Base-by-base conservation (phyloP, 306 rosid species). In the Crataegus laevigata region DNA sequence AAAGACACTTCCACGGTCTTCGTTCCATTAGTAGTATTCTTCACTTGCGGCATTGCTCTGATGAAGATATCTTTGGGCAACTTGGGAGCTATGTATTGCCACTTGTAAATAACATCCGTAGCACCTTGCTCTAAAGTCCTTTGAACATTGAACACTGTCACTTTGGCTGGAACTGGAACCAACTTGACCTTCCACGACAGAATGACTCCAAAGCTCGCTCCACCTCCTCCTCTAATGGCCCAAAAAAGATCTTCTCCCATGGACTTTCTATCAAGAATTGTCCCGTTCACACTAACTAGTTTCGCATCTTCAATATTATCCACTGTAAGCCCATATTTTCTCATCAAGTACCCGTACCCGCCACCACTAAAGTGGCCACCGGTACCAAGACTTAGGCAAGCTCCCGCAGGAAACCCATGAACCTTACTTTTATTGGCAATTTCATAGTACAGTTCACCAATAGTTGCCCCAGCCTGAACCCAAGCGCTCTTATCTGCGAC, bases 181-280 rank as follows among this genome's bases (percentile, higher is more conserved):
- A 92, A 57, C 38, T 83, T 84, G 57, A 90, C 79, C 76, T 87
- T 90, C 96, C 96, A 92, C 73, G 85, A 77, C 4, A 88, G 82
- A 57, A 87, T 84, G 21, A 89, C 71, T 8, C 92, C 94, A 68
- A 89, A 86, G 73, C 91, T 87, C 0, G 87, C 94, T 13, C 89
- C 94, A 2, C 96, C 94, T 5, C 96, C 92, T 19, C 96, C 94
- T 77, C 90, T 83, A 65, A 91, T 89, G 0, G 96, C 92, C 96
- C 94, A 91, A 75, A 91, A 89, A 0, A 91, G 45, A 30, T 86
- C 94, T 25, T 91, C 94, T 25, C 89, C 92, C 93, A 88, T 92
- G 73, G 83, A 75, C 55, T 34, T 50, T 73, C 96, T 82, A 54
- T 90, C 87, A 47, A 89, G 91, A 61, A 88, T 73, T 21, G 40